phyloP scores from a whole-genome alignment of 192 early-diverging fungal species.

The Coemansia reversa region DNA sequence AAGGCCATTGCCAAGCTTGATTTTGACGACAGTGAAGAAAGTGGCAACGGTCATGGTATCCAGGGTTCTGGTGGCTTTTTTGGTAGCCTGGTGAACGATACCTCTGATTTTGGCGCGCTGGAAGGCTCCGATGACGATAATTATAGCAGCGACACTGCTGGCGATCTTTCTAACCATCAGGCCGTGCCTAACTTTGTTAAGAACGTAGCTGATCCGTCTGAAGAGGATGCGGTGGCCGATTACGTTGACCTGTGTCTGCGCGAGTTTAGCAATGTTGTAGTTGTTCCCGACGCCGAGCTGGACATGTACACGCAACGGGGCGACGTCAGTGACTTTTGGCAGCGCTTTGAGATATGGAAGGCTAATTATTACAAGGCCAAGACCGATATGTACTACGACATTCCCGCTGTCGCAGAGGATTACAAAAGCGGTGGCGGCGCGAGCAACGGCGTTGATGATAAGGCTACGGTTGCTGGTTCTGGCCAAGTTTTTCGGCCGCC shows the following conservation, averaged over 20 bases:
- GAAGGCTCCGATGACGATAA: constrained; percentile 35
- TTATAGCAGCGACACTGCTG: constrained; percentile 26
- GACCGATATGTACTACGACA: constrained; percentile 53
- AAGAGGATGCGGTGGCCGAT: constrained; percentile 20
- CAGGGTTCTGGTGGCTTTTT: constrained; percentile 5
- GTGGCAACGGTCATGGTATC: constrained; percentile 10
- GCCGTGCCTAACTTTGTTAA: constrained; percentile 59
- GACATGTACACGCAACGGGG: constrained; percentile 52
- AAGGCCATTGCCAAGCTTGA: constrained; percentile 48
- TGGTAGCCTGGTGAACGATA: constrained; percentile 6
- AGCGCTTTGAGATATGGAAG: constrained; percentile 77
- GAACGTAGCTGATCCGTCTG: constrained; percentile 21
- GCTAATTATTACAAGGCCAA: constrained; percentile 77
- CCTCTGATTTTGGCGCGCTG: constrained; percentile 28
- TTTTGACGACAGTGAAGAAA: constrained; percentile 40
- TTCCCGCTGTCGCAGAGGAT: constrained; percentile 17
- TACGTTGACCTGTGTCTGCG: constrained; percentile 44
- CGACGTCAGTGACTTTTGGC: constrained; percentile 57
- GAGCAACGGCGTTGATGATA: too few relatives aligned
- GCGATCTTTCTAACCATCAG: constrained; percentile 9
- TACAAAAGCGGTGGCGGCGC: neutral
- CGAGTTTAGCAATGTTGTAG: constrained; percentile 34
- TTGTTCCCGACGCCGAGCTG: constrained; percentile 40
- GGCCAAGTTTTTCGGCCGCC: constrained; percentile 38
- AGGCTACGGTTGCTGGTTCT: neutral